These are phyloP conservation scores for Exophiala oligosperma DNA, from an alignment of 2,329 filamentous ascomycete genomes.

Conservation along the genomic window DNA sequence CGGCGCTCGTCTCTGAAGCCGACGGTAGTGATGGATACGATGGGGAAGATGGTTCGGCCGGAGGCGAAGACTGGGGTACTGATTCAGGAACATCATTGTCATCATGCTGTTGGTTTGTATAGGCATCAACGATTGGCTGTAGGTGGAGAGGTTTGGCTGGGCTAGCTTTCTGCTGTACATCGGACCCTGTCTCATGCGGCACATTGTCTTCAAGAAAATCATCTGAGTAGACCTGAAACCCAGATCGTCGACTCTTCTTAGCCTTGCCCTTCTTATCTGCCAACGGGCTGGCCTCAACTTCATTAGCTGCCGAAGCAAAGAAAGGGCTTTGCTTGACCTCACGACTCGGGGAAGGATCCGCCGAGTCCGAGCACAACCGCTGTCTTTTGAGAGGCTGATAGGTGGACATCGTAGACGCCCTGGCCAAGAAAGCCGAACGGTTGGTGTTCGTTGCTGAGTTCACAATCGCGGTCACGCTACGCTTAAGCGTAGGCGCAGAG, in stretches of 20 bases:
- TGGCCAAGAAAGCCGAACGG: conserved; percentile 41
- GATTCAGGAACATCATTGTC: conserved; percentile 13
- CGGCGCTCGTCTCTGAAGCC: not conserved
- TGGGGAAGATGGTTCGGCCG: not conserved
- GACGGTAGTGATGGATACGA: not conserved
- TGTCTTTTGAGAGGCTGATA: conserved; percentile 52
- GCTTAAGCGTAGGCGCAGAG: conserved; percentile 36
- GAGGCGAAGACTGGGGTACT: conserved; percentile 28
- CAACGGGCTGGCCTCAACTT: conserved; percentile 39
- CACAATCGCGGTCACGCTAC: conserved; percentile 37
- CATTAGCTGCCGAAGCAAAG: conserved; percentile 39
- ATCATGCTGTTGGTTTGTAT: conserved; percentile 12
- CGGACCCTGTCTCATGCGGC: conserved; percentile 36
- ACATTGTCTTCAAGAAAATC: conserved; percentile 52
- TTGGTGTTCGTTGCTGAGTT: conserved; percentile 45
- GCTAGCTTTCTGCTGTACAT: conserved; percentile 32
- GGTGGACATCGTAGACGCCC: conserved; percentile 40
- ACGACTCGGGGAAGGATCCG: conserved; percentile 36
- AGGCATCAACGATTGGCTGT: not conserved
- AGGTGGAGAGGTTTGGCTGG: conserved; percentile 1
- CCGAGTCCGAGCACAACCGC: conserved; percentile 51
- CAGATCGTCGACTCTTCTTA: conserved; percentile 45
- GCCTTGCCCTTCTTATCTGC: conserved; percentile 36
- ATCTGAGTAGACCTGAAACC: conserved; percentile 54
- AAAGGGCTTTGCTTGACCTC: conserved; percentile 49